These are phyloP conservation scores for Monascus ruber DNA, from an alignment of 2,329 filamentous ascomycete genomes.

Conservation along the genomic window DNA sequence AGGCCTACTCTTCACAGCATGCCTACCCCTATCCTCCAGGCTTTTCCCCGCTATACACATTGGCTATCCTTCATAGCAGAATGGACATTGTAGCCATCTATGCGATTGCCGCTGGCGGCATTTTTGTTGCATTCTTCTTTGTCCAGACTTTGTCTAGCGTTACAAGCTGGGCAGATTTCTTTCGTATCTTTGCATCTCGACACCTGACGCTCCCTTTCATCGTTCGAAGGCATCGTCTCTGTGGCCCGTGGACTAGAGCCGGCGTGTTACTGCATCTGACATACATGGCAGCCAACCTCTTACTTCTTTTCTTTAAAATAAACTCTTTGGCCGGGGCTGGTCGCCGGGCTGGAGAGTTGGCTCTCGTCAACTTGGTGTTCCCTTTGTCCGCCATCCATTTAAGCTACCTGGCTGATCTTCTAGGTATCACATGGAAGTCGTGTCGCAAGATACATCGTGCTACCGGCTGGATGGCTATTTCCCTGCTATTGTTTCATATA, in stretches of 20 bases:
- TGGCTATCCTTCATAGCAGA: no score
- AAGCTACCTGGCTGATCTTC: slow-evolving; percentile 4
- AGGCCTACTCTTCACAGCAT: no score
- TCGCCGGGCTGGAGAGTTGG: slow-evolving; percentile 3
- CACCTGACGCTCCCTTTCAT: slow-evolving; percentile 6
- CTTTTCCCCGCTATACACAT: no score
- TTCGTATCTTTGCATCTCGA: slow-evolving; percentile 1
- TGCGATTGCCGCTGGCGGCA: slow-evolving; percentile 9
- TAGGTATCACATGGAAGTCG: slow-evolving; percentile 3
- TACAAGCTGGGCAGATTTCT: slow-evolving; percentile 1
- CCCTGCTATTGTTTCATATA: slow-evolving; percentile 3
- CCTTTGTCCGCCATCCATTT: slow-evolving; percentile 3
- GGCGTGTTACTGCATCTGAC: slow-evolving; percentile 2
- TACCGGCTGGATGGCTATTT: slow-evolving; percentile 3
- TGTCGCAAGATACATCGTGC: slow-evolving; percentile 4
- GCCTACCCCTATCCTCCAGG: no score
- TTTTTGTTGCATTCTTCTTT: slow-evolving; percentile 3
- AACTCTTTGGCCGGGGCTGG: slow-evolving; percentile 1
- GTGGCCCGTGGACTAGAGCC: slow-evolving; percentile 5
- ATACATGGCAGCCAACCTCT: slow-evolving; percentile 3
- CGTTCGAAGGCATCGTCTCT: slow-evolving; percentile 2
- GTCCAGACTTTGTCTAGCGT: slow-evolving; percentile 2
- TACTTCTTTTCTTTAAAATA: slow-evolving; percentile 2
- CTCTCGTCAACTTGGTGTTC: slow-evolving; percentile 4
- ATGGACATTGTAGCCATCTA: slow-evolving; percentile 8